These are phyloP conservation scores for Silene latifolia DNA, from an alignment of 148 eudicot genomes.

Conservation along the genomic window DNA sequence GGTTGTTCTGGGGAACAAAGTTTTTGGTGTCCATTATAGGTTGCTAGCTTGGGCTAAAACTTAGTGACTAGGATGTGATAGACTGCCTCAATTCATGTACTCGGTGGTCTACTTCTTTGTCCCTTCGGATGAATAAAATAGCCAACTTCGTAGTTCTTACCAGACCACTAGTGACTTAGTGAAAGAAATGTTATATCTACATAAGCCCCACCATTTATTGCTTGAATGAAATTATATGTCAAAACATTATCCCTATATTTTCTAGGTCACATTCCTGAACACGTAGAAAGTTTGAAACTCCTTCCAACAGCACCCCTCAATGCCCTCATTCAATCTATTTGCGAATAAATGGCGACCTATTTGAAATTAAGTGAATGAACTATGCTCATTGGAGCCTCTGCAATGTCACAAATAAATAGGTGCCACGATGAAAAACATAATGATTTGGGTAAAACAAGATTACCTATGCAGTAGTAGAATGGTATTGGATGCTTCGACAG, in stretches of 20 bases:
- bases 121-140: too few species aligned
- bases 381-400: background rate
- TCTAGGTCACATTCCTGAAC: background rate
- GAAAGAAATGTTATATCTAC: background rate
- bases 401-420: background rate
- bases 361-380: too few species aligned
- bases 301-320: background rate
- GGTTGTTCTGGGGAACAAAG: too few species aligned
- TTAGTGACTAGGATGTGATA: too few species aligned
- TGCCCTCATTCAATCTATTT: background rate
- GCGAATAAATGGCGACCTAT: too few species aligned
- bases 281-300: background rate
- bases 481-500: slow-evolving; percentile 90
- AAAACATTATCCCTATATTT: background rate
- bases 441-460: background rate
- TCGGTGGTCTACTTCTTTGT: too few species aligned
- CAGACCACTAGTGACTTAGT: background rate
- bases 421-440: background rate
- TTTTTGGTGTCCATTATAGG: too few species aligned
- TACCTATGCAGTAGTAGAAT: slow-evolving; percentile 85
- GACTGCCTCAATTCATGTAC: too few species aligned
- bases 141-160: too few species aligned
- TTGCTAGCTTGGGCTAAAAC: too few species aligned
- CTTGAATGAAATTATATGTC: background rate
- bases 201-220: background rate